Conservation (phyloP, 139 green algal species). For the Trebouxia sp. region DNA sequence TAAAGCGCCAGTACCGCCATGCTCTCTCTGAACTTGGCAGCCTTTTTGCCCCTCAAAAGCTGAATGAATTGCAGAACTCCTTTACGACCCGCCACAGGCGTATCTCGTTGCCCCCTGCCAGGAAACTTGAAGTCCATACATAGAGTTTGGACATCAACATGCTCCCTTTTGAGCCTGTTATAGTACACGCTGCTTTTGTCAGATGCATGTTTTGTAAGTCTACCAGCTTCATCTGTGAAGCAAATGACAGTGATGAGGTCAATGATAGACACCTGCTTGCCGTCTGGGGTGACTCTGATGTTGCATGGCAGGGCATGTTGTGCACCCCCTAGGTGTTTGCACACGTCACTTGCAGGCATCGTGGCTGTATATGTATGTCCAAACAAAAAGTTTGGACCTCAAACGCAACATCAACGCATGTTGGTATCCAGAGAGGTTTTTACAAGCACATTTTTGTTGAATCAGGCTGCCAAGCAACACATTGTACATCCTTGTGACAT, state of each 20-base stretch:
- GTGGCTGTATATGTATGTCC: too few species aligned
- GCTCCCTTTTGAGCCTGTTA: not conserved
- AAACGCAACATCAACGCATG: too few species aligned
- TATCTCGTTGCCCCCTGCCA: not conserved
- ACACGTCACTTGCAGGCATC: too few species aligned
- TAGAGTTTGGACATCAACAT: not conserved
- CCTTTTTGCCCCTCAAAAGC: conserved; percentile 15
- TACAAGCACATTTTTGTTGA: too few species aligned
- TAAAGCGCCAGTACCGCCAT: too few species aligned
- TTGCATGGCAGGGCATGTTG: not conserved
- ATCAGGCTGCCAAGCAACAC: too few species aligned
- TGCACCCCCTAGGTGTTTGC: not conserved
- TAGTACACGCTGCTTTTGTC: not conserved
- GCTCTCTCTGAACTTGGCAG: conserved; percentile 15
- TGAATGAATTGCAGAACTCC: conserved; percentile 10
- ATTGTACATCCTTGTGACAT: too few species aligned
- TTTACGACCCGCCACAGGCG: not conserved
- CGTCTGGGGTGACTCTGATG: conserved; percentile 16
- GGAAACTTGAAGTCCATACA: not conserved
- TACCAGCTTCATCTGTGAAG: conserved; percentile 6
- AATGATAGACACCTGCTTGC: conserved; percentile 20
- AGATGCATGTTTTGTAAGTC: not conserved
- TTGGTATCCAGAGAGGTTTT: too few species aligned
- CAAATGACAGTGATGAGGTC: conserved; percentile 11
- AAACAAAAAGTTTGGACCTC: too few species aligned